phyloP scores from a whole-genome alignment of 176 grass and related monocot genomes.

The Pharus latifolius region DNA sequence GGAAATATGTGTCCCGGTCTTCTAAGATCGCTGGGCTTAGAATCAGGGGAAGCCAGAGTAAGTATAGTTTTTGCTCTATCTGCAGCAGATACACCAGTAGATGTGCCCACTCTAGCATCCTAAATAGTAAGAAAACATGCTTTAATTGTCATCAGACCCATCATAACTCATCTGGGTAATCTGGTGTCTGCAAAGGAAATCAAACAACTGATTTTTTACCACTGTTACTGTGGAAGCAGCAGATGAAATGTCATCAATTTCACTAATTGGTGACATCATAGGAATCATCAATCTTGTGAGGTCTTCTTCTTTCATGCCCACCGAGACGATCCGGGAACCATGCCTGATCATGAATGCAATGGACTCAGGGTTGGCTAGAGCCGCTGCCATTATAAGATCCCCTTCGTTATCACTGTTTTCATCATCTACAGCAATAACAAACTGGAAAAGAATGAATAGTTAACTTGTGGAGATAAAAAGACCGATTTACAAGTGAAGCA shows the following conservation, averaged over 20 bases:
- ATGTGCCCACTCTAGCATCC: constrained; percentile 71
- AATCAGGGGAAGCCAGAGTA: constrained; percentile 65
- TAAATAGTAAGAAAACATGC: constrained; percentile 12
- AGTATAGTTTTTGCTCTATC: constrained; percentile 80
- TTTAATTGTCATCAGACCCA: constrained; percentile 10
- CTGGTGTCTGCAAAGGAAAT: neutral
- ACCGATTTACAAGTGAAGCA: neutral
- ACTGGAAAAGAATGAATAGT: constrained; percentile 77
- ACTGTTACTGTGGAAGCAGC: constrained; percentile 70
- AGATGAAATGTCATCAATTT: constrained; percentile 62
- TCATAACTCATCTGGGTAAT: neutral
- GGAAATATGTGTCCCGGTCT: constrained; percentile 81
- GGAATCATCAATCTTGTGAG: constrained; percentile 82
- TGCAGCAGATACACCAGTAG: constrained; percentile 64
- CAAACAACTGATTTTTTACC: constrained; percentile 29
- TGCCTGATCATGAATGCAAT: constrained; percentile 91
- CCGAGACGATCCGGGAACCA: constrained; percentile 82
- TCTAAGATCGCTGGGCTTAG: constrained; percentile 73
- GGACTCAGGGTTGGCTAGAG: constrained; percentile 35
- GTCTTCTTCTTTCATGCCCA: constrained; percentile 84
- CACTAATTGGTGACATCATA: constrained; percentile 70
- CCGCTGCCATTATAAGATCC: constrained; percentile 76
- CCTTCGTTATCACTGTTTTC: constrained; percentile 62
- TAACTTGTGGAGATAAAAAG: constrained; percentile 17
- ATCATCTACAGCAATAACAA: constrained; percentile 96